phyloP scores from a whole-genome alignment of 2,329 filamentous ascomycete genomes.

The Fusarium penzigii region DNA sequence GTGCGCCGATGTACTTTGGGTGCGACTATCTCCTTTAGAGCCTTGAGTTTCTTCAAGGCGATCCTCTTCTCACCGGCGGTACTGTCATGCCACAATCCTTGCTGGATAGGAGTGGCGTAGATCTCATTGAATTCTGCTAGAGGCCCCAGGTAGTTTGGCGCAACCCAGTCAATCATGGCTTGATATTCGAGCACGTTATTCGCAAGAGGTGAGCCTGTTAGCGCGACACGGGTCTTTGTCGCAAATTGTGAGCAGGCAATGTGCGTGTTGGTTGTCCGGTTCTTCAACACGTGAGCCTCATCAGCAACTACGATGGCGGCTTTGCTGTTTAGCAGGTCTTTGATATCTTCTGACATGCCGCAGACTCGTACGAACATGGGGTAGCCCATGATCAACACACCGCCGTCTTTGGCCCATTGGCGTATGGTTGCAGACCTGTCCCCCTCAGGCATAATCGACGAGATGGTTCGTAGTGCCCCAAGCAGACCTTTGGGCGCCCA shows the following conservation, averaged over 20 bases:
- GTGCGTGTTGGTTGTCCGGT: slow-evolving; percentile 54
- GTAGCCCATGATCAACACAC: slow-evolving; percentile 78
- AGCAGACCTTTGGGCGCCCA: slow-evolving; percentile 65
- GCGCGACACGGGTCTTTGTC: slow-evolving; percentile 72
- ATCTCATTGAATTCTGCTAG: slow-evolving; percentile 65
- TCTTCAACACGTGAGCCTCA: slow-evolving; percentile 82
- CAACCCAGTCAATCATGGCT: slow-evolving; percentile 85
- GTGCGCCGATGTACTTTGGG: slow-evolving; percentile 79
- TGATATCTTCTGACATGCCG: slow-evolving; percentile 33
- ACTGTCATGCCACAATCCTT: slow-evolving; percentile 71
- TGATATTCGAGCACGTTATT: slow-evolving; percentile 86
- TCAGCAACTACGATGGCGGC: slow-evolving; percentile 80
- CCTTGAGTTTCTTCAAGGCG: slow-evolving; percentile 66
- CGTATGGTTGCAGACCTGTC: slow-evolving; percentile 49
- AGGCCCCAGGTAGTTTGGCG: slow-evolving; percentile 74
- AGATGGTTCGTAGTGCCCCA: slow-evolving; percentile 58
- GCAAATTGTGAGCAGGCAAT: slow-evolving; percentile 58
- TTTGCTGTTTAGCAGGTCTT: slow-evolving; percentile 53
- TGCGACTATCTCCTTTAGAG: slow-evolving; percentile 69
- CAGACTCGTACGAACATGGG: slow-evolving; percentile 57
- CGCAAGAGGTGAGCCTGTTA: slow-evolving; percentile 84
- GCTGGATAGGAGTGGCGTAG: slow-evolving; percentile 73
- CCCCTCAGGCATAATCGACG: slow-evolving; percentile 35
- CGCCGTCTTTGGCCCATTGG: slow-evolving; percentile 65
- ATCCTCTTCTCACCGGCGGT: slow-evolving; percentile 52